Evolutionary conservation across 1,284 basidiomycete species (phyloP), one percentile per base, ranked within the genome.

Genomic region (Pyrrhoderma noxium): DNA sequence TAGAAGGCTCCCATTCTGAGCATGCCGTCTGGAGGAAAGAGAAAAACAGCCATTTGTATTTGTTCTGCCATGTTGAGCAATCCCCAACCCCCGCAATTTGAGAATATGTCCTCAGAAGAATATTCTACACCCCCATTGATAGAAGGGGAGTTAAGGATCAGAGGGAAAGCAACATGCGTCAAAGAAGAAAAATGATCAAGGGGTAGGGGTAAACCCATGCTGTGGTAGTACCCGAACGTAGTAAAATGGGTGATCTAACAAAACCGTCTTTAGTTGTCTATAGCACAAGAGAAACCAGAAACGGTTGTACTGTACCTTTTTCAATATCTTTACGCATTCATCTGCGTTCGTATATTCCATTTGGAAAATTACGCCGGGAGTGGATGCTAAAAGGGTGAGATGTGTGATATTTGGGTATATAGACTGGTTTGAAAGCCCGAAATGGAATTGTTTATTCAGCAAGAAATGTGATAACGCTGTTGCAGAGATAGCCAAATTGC

Each of bases 381-480:
- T 31, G 3, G 48, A 35, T 7, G 40, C 37, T 9, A 42, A 40
- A 21, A 49, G 48, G 14, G 48, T 49, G 16, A 49, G 40, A 42
- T 35, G 22, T 16, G 48, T 42, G 13, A 49, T 31, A n/a, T 19
- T 5, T 13, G 39, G 48, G 19, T 49, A 49, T 16, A 39, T 22
- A 21, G 14, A 31, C 3, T 16, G 21, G 11, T 23, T n/a, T 18
- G 38, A 5, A 8, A 22, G 14, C 14, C 7, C 18, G 25, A 49
- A 49, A 19, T 49, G 38, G 4, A 16, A 16, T 23, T 37, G 19
- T 41, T 49, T 35, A 13, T 43, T 49, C 21, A 34, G 3, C 39
- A 49, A n/a, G 16, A 49, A 42, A 16, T 49, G 48, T 9, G 48
- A 27, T 22, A 49, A 43, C 14, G 48, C 27, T 2, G 48, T 49